Evolutionary conservation across 2,329 filamentous ascomycete genomes (phyloP), one percentile per base, ranked within the genome.

Genomic region (Nannizzia gypsea): DNA sequence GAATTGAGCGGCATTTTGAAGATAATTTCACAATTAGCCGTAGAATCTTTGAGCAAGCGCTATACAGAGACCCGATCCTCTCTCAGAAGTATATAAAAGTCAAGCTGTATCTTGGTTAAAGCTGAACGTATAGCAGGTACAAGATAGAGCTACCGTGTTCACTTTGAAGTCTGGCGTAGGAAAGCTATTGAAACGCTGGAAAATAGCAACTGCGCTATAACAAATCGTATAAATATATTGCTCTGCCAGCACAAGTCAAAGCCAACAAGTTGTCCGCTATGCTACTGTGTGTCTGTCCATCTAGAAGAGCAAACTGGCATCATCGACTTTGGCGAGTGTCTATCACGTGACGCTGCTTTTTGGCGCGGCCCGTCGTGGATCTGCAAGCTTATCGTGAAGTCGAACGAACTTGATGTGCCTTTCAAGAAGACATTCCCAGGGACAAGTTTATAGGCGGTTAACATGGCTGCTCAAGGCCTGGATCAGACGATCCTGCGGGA

Each of bases 401-500:
- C 31, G 50, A 54, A 17, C 31, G 50, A 54, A 17, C 44, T 28
- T 24, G 44, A 26, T 50, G 44, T 20, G 44, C 22, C 44, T 50
- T 50, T 50, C 44, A 54, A 22, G 42, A 28, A 15, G 26, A 20
- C 20, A 40, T 24, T 34, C 17, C 22, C 57, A n/a, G 34, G 20
- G 11, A 56, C 17, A 31, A 26, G 40, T 42, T 17, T 20, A 34
- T 34, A 17, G n/a, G 38, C 52, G 15, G 28, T 31, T 40, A 77
- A 65, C 58, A 97, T 97, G 92, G 87, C 88, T 68, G 86, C 74
- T 61, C 73, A 93, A 78, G 81, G 87, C 66, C 83, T 88, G 66
- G 86, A 89, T 67, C 93, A 99, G 81, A 93, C 90, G 79, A 96
- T 99, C 83, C 88, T 95, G 78, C 78, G 93, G 83, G 95, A 99